Evolutionary conservation across 768 basidiomycete species (phyloP), one percentile per base, ranked within the genome.

Genomic region (Termitomyces sp.): DNA sequence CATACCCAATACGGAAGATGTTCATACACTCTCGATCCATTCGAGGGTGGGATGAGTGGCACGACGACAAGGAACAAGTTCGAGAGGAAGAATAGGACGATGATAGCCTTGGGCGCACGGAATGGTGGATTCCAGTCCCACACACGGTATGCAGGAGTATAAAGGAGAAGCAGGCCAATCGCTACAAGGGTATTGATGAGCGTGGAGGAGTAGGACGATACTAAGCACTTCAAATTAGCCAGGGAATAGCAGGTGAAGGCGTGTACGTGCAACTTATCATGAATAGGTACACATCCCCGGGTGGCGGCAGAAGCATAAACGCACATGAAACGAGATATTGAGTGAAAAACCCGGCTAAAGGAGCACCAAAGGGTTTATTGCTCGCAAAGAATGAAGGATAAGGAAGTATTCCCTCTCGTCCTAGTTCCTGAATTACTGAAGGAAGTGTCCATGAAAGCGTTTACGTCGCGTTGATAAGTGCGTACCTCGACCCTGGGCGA

Each of bases 261-360:
- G 15, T 36, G 18, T 22, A 68, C 86, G 60, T 52, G 86, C 88
- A 66, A 64, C 82, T 87, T 56, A 88, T 75, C 63, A 85, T 76
- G 69, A 92, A 89, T 31, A 83, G 75, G 64, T 88, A 92, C 0
- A 86, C 87, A 62, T 91, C 89, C 3, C 90, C 88, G 0, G 86
- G 79, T 0, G 89, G 90, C 0, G 85, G 75, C 1, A 76, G 75
- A 6, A 83, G 62, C 48, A 87, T 72, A 56, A 87, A 73, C 12
- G 77, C 61, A 22, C 81, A 77, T 0, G 86, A 87, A 16, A 88
- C 64, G 5, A 82, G 20, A 69, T 83, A 91, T 62, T 88, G 87
- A 0, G 77, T 72, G 48, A 84, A 77, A 4, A 92, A 72, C 0
- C 86, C 88, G 0, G 81, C 74, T 1, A 86, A 67, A 0, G 90